phyloP scores from a whole-genome alignment of 2,329 filamentous ascomycete species.

The Albifimbria verrucaria region DNA sequence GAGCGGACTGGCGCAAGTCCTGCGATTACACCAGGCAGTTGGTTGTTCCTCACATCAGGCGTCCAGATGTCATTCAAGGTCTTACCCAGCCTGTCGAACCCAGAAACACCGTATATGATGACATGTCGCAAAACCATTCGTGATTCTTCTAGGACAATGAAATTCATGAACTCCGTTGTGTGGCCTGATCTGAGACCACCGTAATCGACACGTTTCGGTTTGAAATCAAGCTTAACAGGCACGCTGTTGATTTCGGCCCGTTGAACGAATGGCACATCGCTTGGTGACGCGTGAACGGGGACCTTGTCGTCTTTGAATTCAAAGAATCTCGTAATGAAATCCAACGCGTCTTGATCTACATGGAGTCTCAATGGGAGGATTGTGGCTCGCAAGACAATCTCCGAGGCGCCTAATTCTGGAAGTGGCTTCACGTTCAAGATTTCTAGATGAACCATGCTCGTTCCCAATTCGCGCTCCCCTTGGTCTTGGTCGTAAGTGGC shows the following conservation, averaged over 20 bases:
- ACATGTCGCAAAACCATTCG: slow-evolving; percentile 82
- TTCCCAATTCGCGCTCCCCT: slow-evolving; percentile 79
- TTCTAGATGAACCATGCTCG: slow-evolving; percentile 87
- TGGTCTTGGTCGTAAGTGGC: slow-evolving; percentile 87
- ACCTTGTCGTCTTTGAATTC: slow-evolving; percentile 84
- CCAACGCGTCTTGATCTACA: slow-evolving; percentile 94
- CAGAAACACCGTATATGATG: slow-evolving; percentile 88
- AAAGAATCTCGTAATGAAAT: slow-evolving; percentile 96
- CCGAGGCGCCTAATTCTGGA: slow-evolving; percentile 78
- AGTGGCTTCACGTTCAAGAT: slow-evolving; percentile 85
- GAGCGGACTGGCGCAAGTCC: slow-evolving; percentile 88
- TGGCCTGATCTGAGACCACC: slow-evolving; percentile 86
- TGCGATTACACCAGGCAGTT: slow-evolving; percentile 83
- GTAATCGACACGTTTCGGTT: slow-evolving; percentile 97
- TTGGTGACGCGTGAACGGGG: slow-evolving; percentile 53
- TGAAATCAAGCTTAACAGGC: slow-evolving; percentile 85
- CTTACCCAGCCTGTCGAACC: slow-evolving; percentile 85
- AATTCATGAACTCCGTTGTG: slow-evolving; percentile 99
- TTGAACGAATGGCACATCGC: slow-evolving; percentile 83
- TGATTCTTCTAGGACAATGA: slow-evolving; percentile 85
- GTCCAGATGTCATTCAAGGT: slow-evolving; percentile 96
- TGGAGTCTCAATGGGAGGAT: slow-evolving; percentile 85
- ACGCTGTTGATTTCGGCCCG: slow-evolving; percentile 83
- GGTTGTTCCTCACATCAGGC: slow-evolving; percentile 85
- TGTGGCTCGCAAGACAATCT: slow-evolving; percentile 77